Evolutionary conservation across 805 yeast species (phyloP).

Genomic region (Maudiozyma serrabonitensis): DNA sequence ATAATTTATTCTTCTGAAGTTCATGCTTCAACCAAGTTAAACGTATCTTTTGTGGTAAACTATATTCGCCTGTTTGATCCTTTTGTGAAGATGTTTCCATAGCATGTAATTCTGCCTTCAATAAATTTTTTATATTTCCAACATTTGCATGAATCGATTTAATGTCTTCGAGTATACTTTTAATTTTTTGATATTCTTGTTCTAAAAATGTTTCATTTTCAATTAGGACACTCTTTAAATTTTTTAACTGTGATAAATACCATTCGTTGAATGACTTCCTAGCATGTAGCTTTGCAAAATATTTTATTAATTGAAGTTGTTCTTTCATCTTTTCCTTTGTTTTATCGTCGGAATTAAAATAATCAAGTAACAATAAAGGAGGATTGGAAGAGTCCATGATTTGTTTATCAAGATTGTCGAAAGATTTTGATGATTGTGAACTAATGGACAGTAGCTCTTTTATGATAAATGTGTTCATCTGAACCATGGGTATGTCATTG

Average conservation of each 20-base stretch:
- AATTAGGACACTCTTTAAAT: slow-evolving; percentile 30
- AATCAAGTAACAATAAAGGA: slow-evolving; percentile 43
- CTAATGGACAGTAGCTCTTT: slow-evolving; percentile 44
- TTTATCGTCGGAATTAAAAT: slow-evolving; percentile 32
- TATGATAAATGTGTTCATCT: slow-evolving; percentile 45
- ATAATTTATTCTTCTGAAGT: slow-evolving; percentile 6
- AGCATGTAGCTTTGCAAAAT: slow-evolving; percentile 43
- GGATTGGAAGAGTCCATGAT: slow-evolving; percentile 45
- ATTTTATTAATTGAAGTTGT: slow-evolving; percentile 42
- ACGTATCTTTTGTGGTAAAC: slow-evolving; percentile 10
- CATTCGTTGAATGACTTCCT: slow-evolving; percentile 53
- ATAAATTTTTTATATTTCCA: slow-evolving; percentile 9
- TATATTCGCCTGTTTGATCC: slow-evolving; percentile 4
- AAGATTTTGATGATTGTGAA: slow-evolving; percentile 38
- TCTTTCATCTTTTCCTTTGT: slow-evolving; percentile 35
- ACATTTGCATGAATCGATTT: slow-evolving; percentile 8
- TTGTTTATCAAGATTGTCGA: slow-evolving; percentile 39
- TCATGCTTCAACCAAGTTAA: slow-evolving; percentile 13
- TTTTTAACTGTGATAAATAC: slow-evolving; percentile 44
- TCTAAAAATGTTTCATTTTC: slow-evolving; percentile 20
- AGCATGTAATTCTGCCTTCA: slow-evolving; percentile 15
- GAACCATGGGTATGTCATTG: slow-evolving; percentile 26
- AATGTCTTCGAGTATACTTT: slow-evolving; percentile 6
- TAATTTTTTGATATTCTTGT: slow-evolving; percentile 19
- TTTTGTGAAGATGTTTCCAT: slow-evolving; percentile 11